Evolutionary conservation across 108 stramenopile species (phyloP), one percentile per base, ranked within the genome.

Genomic region (Fragilaria crotonensis): DNA sequence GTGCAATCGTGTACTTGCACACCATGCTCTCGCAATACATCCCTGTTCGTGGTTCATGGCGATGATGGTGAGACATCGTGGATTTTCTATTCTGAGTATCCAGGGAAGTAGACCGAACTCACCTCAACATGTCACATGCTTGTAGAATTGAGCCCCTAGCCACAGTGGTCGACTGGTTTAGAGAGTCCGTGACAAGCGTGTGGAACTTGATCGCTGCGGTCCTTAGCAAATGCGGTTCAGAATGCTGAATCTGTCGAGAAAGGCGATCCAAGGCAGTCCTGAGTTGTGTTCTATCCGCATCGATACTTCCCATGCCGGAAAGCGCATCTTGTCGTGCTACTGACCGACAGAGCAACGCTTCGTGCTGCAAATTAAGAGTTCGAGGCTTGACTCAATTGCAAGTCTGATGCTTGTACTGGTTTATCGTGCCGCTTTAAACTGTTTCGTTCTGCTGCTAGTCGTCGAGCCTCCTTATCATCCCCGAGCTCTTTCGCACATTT

Each of bases 401-500:
- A 14, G 36, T 41, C 11, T 51, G 47, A 14, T 56, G 54, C 30
- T 45, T 33, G 22, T 3, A 29, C 48, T 4, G 25, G 45, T 0
- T n/a, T 45, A 47, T 46, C 44, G 31, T 44, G 11, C 2, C 48
- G 27, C 47, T 69, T 76, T 41, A 80, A 52, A 14, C n/a, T 36
- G 1, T 63, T 45, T 53, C 64, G 68, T 61, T 73, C 68, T 46
- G 48, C 63, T 57, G 50, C 62, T 33, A 68, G 55, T 9, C 41
- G 23, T 17, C 29, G 41, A 4, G 65, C 70, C 26, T 57, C 36
- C 20, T 52, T 53, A 18, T 81, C 79, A 26, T 79, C 68, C 21
- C 75, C 77, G 30, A 78, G 32, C 44, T 63, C 68, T 26, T 79
- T 76, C 1, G 77, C 77, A 54, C 83, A 84, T 54, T 84, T 81